Percentiles rank a stretch among this genome's conserved stretches.
These are phyloP conservation scores for Leccinum variicolor DNA, from an alignment of 768 basidiomycete genomes.

Conservation along the genomic window DNA sequence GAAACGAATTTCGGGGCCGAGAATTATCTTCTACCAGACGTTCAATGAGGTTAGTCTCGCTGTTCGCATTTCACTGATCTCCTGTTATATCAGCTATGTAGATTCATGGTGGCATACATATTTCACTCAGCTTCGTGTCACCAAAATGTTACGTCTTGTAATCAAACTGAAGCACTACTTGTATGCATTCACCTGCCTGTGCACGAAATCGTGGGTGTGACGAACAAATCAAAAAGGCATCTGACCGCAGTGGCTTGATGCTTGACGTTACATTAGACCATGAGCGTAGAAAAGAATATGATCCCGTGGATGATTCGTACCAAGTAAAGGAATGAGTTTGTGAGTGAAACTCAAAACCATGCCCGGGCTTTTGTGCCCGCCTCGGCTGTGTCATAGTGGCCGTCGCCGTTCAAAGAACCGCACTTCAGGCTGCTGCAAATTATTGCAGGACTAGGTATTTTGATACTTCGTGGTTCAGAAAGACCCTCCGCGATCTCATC, in stretches of 20 bases:
- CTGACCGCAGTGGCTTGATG: neutral
- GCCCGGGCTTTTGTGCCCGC: no score
- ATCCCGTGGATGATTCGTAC: neutral
- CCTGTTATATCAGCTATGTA: neutral
- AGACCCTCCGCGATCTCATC: no score
- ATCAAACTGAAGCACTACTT: no score
- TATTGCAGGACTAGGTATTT: conserved; percentile 76
- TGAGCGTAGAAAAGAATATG: neutral
- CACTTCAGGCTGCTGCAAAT: conserved; percentile 93
- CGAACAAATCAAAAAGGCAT: neutral
- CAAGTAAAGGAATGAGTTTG: neutral
- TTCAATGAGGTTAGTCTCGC: neutral
- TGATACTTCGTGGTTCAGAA: no score
- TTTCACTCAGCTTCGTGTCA: neutral
- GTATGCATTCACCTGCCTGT: no score
- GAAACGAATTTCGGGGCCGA: neutral
- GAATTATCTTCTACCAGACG: neutral
- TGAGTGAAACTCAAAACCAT: no score
- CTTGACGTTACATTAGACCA: neutral
- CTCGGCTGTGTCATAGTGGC: no score
- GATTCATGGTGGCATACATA: neutral
- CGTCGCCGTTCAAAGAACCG: conserved; percentile 94
- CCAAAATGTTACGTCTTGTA: neutral
- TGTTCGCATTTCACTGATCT: neutral
- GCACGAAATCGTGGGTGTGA: neutral